These are phyloP conservation scores for Bruguiera gymnorhiza DNA, from an alignment of 345 rosid species.

Conservation along the genomic window DNA sequence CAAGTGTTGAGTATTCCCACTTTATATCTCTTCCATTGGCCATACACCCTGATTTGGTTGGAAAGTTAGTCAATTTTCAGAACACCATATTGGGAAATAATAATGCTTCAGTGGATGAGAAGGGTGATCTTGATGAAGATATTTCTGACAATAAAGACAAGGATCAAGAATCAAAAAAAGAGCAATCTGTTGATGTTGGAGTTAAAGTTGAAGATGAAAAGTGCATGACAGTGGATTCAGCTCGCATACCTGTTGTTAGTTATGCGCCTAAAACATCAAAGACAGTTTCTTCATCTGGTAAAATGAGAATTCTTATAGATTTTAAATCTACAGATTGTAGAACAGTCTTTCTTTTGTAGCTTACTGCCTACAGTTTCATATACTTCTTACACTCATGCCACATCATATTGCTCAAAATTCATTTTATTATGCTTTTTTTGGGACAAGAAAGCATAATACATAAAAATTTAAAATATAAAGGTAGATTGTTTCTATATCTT, in stretches of 20 bases:
- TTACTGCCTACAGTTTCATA: not conserved
- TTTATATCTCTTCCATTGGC: conserved; percentile 91
- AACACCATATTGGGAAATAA: conserved; percentile 49
- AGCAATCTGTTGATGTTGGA: conserved; percentile 36
- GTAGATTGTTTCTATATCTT: conserved; percentile 1
- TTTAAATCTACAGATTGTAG: not conserved
- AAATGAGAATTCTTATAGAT: not conserved
- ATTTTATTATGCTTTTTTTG: not conserved
- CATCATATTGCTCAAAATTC: not conserved
- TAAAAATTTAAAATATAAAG: not conserved
- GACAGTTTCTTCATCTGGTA: conserved; percentile 52
- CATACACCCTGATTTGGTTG: conserved; percentile 69
- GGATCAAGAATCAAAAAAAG: conserved; percentile 24
- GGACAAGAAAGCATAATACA: not conserved
- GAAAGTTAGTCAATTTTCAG: conserved; percentile 70
- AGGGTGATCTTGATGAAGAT: conserved; percentile 40
- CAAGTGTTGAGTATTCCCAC: conserved; percentile 72
- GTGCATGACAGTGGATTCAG: conserved; percentile 45
- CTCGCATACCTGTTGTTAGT: conserved; percentile 58
- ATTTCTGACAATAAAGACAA: conserved; percentile 24
- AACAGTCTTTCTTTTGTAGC: conserved; percentile 6
- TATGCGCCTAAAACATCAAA: conserved; percentile 56
- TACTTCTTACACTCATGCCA: too few relatives aligned
- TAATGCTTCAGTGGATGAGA: conserved; percentile 25
- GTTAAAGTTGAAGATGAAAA: conserved; percentile 47